Evolutionary conservation across 805 yeast species (phyloP), one percentile per base, ranked within the genome.

Genomic region (Kodamaea hsintzibuensis): DNA sequence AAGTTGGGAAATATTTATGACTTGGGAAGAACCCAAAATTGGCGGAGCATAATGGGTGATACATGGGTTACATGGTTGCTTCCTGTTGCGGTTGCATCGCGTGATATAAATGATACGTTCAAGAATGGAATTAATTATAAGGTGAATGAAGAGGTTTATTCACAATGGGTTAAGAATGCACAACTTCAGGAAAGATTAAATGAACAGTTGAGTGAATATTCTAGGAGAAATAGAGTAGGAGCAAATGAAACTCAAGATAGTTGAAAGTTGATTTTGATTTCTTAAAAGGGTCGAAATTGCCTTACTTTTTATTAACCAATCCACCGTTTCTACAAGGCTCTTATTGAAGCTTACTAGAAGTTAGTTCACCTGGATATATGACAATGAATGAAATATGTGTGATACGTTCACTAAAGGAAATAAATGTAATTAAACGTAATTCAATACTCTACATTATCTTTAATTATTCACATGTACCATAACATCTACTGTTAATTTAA

Each of bases 41-140:
- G 91, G 89, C 57, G 64, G 16, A 73, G 79, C 5, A 81, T 89
- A 1, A 87, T 93, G 96, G 99, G 99, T 0, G 56, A 67, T 1
- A 67, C 72, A 1, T 78, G 84, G 81, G 47, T 57, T 7, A 84
- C 85, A 56, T 91, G 97, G 97, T 47, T 86, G 7, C 64, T 91
- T 1, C 98, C 98, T 0, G 53, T 68, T 1, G 19, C 56, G 12
- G 62, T 65, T 16, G 64, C 71, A 2, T 55, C 55, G 22, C 54
- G 52, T n/a, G 50, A 59, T 1, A 57, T 69, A 25, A 33, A 55
- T 8, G 62, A 61, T 1, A 55, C 54, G 2, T 60, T 57, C 40
- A 64, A 61, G 33, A 71, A 74, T 52, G 92, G 91, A 0, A 60
- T 86, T 19, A 80, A 76, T 59, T 87, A 73, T 59, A 79, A 74